These are phyloP conservation scores for Daldinia childiae DNA, from an alignment of 495 filamentous ascomycete genomes.

Conservation along the genomic window DNA sequence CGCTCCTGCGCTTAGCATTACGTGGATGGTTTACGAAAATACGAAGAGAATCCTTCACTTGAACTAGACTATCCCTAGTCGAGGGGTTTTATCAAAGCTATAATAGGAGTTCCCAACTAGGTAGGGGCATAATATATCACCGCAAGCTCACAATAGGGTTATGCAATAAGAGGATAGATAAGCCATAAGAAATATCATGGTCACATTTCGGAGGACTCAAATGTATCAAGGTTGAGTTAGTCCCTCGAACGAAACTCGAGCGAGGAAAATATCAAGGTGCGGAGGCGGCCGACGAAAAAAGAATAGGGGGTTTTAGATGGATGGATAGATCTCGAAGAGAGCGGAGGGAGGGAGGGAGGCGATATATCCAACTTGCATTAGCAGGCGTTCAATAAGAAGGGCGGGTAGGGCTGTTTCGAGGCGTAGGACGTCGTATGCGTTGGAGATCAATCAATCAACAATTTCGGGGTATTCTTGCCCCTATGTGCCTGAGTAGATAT, in stretches of 20 bases:
- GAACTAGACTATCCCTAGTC: conserved; percentile 51
- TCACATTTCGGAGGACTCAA: neutral
- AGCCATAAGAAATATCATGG: neutral
- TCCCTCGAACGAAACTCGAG: neutral
- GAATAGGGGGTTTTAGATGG: conserved; percentile 9
- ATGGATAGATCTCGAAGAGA: conserved; percentile 31
- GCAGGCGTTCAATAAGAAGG: conserved; percentile 35
- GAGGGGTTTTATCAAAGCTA: neutral
- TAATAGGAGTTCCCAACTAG: neutral
- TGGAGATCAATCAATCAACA: neutral
- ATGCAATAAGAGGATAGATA: neutral
- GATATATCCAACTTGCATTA: conserved; percentile 44
- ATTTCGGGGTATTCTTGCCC: neutral
- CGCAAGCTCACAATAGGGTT: neutral
- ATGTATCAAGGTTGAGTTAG: neutral
- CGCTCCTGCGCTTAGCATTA: conserved; percentile 94
- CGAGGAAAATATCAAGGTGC: neutral
- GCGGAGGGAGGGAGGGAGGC: conserved; percentile 7
- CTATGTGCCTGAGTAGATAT: neutral
- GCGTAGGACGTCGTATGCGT: neutral
- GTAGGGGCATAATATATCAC: neutral
- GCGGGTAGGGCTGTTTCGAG: neutral
- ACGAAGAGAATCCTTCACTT: conserved; percentile 81
- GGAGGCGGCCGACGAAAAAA: conserved; percentile 1
- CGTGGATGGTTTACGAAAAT: conserved; percentile 98